A percentile compares a stretch with the other conserved stretches of the same genome.
Conservation (phyloP, 371 early-diverging fungal genomes). For the Paraphysoderma sedebokerense region DNA sequence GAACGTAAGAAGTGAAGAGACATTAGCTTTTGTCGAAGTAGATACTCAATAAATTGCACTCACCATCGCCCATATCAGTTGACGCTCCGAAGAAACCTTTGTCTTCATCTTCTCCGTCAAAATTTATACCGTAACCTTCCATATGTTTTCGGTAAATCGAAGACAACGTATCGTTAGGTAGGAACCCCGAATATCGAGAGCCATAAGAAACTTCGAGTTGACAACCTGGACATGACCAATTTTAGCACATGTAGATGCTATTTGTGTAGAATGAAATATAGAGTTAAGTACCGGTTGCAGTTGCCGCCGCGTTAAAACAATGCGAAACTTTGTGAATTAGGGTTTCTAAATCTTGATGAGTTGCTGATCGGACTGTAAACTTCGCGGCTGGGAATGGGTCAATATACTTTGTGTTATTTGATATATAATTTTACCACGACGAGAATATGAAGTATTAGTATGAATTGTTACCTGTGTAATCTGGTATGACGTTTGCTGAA, state of each 20-base stretch:
- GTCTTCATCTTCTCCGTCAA: conserved; percentile 16
- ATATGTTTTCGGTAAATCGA: conserved; percentile 32
- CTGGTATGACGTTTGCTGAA: no score
- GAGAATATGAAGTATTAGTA: no score
- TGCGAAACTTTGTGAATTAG: conserved; percentile 25
- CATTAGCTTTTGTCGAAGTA: no score
- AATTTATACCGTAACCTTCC: conserved; percentile 19
- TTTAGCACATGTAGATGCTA: no score
- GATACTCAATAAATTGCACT: no score
- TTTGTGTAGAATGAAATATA: no score
- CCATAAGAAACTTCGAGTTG: conserved; percentile 28
- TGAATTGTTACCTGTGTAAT: no score
- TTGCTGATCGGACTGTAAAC: conserved; percentile 34
- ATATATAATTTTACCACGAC: no score
- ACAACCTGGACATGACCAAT: no score
- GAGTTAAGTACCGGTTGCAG: conserved; percentile 49
- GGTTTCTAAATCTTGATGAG: conserved; percentile 19
- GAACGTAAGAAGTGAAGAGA: no score
- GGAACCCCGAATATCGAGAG: conserved; percentile 26
- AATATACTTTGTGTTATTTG: no score
- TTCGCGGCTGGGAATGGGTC: conserved; percentile 35
- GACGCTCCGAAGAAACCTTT: conserved; percentile 21
- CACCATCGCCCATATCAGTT: conserved; percentile 67
- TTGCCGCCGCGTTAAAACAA: conserved; percentile 43
- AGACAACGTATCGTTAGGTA: conserved; percentile 34